Percentiles rank a stretch among this genome's conserved stretches.
phyloP scores from a whole-genome alignment of 805 yeast genomes.

The Wickerhamiella occidentalis region DNA sequence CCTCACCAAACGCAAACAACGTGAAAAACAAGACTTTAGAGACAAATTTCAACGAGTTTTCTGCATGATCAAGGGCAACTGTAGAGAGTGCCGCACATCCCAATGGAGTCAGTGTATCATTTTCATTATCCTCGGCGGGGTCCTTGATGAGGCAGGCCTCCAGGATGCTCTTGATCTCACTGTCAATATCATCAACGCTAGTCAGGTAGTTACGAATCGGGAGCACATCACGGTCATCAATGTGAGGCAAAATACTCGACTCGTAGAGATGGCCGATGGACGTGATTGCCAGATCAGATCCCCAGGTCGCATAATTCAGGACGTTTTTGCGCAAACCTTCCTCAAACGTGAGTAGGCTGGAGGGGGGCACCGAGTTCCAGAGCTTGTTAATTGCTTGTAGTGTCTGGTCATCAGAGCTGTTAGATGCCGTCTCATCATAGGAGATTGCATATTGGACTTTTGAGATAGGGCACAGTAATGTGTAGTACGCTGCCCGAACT shows the following conservation, averaged over 20 bases:
- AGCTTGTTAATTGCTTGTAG: neutral
- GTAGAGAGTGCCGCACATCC: slow-evolving; percentile 17
- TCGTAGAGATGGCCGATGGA: slow-evolving; percentile 18
- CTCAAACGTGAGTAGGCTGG: slow-evolving; percentile 4
- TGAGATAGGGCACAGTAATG: slow-evolving; percentile 3
- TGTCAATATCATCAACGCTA: slow-evolving; percentile 13
- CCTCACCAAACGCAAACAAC: slow-evolving; percentile 19
- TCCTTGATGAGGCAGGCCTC: slow-evolving; percentile 8
- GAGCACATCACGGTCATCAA: slow-evolving; percentile 13
- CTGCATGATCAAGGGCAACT: slow-evolving; percentile 14
- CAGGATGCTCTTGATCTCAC: neutral
- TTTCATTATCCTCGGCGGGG: neutral
- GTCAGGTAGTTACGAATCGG: slow-evolving; percentile 12
- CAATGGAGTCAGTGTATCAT: slow-evolving; percentile 11
- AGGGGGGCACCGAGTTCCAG: neutral
- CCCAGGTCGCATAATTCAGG: neutral
- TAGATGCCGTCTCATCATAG: neutral
- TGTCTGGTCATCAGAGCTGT: neutral
- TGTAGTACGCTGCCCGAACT: slow-evolving; percentile 10
- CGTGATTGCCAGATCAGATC: slow-evolving; percentile 17
- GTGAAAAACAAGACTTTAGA: slow-evolving; percentile 9
- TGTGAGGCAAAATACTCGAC: slow-evolving; percentile 11
- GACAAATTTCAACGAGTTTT: slow-evolving; percentile 11
- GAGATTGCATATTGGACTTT: slow-evolving; percentile 1
- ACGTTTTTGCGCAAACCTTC: neutral